A percentile compares a stretch with the other conserved stretches of the same genome.
These are phyloP conservation scores for Bruguiera parviflora DNA, from an alignment of 345 rosid genomes.

Conservation along the genomic window DNA sequence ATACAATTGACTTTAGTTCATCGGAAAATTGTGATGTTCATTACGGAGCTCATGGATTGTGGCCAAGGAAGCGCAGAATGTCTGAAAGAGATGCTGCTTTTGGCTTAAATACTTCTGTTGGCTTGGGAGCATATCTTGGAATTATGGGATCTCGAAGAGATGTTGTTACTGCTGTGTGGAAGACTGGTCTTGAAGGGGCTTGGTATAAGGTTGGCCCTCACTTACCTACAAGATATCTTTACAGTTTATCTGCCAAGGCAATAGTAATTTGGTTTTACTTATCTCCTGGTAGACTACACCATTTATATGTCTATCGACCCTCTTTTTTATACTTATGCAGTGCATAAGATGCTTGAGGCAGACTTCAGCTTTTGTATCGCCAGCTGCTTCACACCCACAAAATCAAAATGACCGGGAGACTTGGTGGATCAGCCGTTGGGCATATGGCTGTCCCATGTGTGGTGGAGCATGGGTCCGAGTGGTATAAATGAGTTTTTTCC, in stretches of 20 bases:
- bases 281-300: no score
- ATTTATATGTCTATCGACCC: no score
- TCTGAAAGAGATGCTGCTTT: conserved; percentile 99
- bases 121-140: conserved; percentile 94
- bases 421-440: conserved; percentile 99
- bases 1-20: conserved; percentile 38
- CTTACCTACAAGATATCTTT: neutral
- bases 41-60: conserved; percentile 64
- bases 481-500: conserved; percentile 35
- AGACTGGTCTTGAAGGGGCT: conserved; percentile 89
- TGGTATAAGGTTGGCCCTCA: conserved; percentile 76
- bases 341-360: conserved; percentile 96
- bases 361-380: conserved; percentile 84
- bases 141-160: conserved; percentile 99
- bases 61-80: conserved; percentile 96
- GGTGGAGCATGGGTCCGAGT: conserved; percentile 99
- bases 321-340: conserved; percentile 27
- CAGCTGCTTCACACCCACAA: conserved; percentile 45
- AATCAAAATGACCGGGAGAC: conserved; percentile 64
- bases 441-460: conserved; percentile 93
- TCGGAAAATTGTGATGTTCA: conserved; percentile 44
- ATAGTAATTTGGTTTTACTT: no score
- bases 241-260: no score
- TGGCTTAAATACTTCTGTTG: conserved; percentile 88
- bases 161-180: conserved; percentile 94